A percentile compares a stretch with the other conserved stretches of the same genome.
phyloP scores from a whole-genome alignment of 805 yeast species.

The Yamadazyma endophytica region DNA sequence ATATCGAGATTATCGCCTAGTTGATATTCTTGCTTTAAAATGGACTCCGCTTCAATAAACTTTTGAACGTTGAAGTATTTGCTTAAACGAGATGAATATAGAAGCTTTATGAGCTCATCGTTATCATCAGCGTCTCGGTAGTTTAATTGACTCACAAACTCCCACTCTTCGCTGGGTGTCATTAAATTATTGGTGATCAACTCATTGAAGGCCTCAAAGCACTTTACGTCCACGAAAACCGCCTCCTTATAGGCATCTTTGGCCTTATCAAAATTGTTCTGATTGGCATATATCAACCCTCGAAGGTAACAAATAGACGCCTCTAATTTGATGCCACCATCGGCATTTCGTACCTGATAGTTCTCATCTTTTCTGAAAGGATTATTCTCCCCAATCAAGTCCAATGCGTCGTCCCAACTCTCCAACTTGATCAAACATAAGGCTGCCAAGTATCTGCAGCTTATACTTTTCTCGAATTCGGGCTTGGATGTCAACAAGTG shows the following conservation, averaged over 20 bases:
- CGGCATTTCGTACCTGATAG: constrained; percentile 46
- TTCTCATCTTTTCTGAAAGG: constrained; percentile 53
- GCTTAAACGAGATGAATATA: constrained; percentile 74
- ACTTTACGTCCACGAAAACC: constrained; percentile 79
- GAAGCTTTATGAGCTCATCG: constrained; percentile 69
- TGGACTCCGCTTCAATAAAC: constrained; percentile 61
- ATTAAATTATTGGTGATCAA: constrained; percentile 67
- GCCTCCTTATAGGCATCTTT: constrained; percentile 87
- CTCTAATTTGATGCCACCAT: constrained; percentile 84
- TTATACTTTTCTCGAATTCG: constrained; percentile 55
- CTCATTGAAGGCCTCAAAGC: constrained; percentile 88
- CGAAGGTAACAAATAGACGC: constrained; percentile 82
- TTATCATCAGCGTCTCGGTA: constrained; percentile 76
- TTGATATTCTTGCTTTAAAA: constrained; percentile 67
- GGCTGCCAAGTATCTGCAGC: constrained; percentile 79
- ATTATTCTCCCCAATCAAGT: constrained; percentile 75
- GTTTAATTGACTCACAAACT: constrained; percentile 56
- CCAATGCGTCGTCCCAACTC: constrained; percentile 84
- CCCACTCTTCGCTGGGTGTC: constrained; percentile 87
- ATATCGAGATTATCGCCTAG: constrained; percentile 69
- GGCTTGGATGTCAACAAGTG: constrained; percentile 55
- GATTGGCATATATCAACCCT: constrained; percentile 78
- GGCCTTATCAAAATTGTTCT: constrained; percentile 80
- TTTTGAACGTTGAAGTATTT: constrained; percentile 60
- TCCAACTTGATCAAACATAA: constrained; percentile 68